Conservation (phyloP, 73 alveolate species). For the Paramecium octaurelia region DNA sequence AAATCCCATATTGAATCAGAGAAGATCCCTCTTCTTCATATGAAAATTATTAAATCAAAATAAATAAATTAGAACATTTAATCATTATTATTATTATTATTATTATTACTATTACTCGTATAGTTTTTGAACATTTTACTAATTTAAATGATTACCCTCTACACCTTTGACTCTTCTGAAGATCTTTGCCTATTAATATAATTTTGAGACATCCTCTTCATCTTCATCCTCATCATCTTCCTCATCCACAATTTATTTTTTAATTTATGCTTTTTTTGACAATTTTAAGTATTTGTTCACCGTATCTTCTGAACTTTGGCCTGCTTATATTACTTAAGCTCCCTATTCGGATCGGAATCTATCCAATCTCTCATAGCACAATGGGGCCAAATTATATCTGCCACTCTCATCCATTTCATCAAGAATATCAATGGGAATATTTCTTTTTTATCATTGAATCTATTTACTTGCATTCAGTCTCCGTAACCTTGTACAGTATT, state of each 20-base stretch:
- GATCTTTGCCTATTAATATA: neutral
- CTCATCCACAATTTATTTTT: neutral
- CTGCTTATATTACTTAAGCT: neutral
- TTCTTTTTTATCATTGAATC: neutral
- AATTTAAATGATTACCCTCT: neutral
- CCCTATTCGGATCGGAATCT: neutral
- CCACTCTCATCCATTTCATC: slow-evolving; percentile 41
- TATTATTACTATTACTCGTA: neutral
- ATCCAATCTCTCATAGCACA: slow-evolving; percentile 41
- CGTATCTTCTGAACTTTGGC: neutral
- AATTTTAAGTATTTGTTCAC: neutral
- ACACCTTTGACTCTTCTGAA: neutral
- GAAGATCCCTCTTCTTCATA: slow-evolving; percentile 32
- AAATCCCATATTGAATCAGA: slow-evolving; percentile 7
- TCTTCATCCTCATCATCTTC: neutral
- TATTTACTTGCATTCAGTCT: slow-evolving; percentile 17
- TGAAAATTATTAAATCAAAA: neutral
- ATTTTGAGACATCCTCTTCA: neutral
- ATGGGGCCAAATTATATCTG: neutral
- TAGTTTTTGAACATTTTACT: neutral
- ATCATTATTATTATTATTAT: neutral
- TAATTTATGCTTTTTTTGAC: neutral
- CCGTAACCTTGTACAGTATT: neutral
- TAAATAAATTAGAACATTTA: neutral
- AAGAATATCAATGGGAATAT: slow-evolving; percentile 13